These are phyloP conservation scores for Penicillium oxalicum DNA, from an alignment of 2,329 filamentous ascomycete species.

Conservation along the genomic window DNA sequence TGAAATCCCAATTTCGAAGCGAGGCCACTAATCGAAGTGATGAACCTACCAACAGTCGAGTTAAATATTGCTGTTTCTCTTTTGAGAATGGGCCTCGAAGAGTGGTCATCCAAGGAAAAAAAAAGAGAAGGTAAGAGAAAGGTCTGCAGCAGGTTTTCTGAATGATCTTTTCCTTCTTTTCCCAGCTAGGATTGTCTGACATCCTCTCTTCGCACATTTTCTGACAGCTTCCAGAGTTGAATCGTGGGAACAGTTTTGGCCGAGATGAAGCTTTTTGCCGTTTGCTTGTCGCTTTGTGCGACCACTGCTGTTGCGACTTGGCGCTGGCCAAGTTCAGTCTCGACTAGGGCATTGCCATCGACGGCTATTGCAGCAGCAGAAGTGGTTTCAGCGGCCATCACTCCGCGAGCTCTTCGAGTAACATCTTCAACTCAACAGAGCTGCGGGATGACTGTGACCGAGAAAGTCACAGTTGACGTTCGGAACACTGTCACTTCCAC, in stretches of 20 bases:
- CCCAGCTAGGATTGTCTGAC: no score
- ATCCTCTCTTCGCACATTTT: neutral
- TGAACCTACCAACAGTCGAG: no score
- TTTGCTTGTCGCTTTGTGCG: slow-evolving; percentile 12
- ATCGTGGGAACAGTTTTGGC: neutral
- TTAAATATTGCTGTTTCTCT: no score
- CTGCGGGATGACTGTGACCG: neutral
- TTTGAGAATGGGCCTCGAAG: no score
- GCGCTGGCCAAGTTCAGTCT: neutral
- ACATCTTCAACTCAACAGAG: neutral
- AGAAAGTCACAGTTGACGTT: neutral
- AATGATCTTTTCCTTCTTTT: no score
- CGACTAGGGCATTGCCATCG: neutral
- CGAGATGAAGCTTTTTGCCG: slow-evolving; percentile 8
- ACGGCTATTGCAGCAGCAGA: neutral
- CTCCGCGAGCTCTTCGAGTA: neutral
- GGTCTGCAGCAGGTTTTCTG: no score
- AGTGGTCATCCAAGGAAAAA: no score
- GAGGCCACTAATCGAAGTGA: no score
- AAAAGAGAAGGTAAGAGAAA: no score
- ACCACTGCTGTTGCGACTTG: neutral
- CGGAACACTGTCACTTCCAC: neutral
- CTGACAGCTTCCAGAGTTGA: neutral
- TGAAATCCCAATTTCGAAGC: no score
- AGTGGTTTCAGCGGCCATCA: neutral